Percentiles rank a stretch among this genome's conserved stretches.
Evolutionary conservation across 352 stramenopile genomes (phyloP).

Genomic region (Pythium dissimile): DNA sequence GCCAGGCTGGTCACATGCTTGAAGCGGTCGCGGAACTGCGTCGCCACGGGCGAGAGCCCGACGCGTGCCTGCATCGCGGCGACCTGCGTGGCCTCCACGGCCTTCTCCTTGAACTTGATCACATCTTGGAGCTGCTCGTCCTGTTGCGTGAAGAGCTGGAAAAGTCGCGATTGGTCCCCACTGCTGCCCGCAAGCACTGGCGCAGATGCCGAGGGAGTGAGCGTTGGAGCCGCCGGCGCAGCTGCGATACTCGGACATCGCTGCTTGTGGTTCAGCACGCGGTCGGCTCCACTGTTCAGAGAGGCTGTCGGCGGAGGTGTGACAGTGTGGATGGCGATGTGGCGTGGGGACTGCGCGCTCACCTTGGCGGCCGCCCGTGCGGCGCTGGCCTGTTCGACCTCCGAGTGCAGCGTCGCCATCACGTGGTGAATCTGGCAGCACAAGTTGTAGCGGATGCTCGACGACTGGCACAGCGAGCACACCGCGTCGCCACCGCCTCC

Average conservation of each 20-base stretch:
- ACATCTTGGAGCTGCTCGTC: conserved; percentile 53
- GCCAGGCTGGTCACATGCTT: conserved; percentile 54
- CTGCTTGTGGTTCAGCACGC: too few species aligned
- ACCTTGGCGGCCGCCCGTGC: conserved; percentile 9
- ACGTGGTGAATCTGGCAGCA: conserved; percentile 59
- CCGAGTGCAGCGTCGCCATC: conserved; percentile 38
- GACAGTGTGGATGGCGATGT: neutral
- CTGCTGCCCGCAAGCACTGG: neutral
- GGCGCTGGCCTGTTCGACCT: conserved; percentile 23
- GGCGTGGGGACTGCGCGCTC: conserved; percentile 7
- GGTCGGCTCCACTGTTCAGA: too few species aligned
- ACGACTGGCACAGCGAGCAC: conserved; percentile 49
- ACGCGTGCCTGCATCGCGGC: conserved; percentile 37
- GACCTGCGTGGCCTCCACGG: conserved; percentile 24
- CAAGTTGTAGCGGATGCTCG: conserved; percentile 59
- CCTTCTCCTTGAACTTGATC: conserved; percentile 68
- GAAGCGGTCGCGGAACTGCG: conserved; percentile 62
- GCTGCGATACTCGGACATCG: neutral
- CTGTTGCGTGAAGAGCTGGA: conserved; percentile 50
- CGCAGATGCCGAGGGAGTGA: neutral
- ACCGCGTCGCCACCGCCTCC: neutral
- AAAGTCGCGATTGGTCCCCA: conserved; percentile 23
- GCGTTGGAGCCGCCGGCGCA: neutral
- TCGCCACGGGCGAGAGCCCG: conserved; percentile 40
- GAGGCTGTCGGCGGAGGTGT: neutral